Evolutionary conservation across 202 grass and related monocot genomes (phyloP), one percentile per base, ranked within the genome.

Genomic region (Hordeum pubiflorum): DNA sequence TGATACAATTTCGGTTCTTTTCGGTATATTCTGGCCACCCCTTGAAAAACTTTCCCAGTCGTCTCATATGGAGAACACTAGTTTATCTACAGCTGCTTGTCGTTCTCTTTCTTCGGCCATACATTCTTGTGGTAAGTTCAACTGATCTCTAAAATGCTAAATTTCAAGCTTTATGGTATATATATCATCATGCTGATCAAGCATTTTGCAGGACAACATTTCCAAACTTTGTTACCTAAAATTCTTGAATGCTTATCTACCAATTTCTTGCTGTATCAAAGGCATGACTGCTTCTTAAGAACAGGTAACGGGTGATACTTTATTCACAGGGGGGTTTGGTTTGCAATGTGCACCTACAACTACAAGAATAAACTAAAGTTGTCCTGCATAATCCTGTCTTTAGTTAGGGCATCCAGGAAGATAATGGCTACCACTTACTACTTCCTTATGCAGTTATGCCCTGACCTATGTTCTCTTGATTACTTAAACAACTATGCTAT

Each of bases 211-310:
- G 94, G 91, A n/a, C 71, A 90, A 18, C 88, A 97, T 72, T 92
- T 97, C 48, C 72, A 92, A 73, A 63, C 83, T 69, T 86, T 98
- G 18, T 81, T 98, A 68, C 90, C 92, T 54, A 92, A 93, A 67
- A 81, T 98, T 86, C 75, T 98, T 58, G 90, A 98, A 74, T 88
- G 82, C 79, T 88, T 98, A 81, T 94, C 95, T 27, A 86, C 84
- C 58, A 94, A 98, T 58, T 98, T 98, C 74, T 85, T 94, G 59
- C 84, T 83, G 31, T 98, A 84, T 86, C 95, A 94, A 85, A 94
- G 88, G 58, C 92, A 91, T 84, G 95, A 98, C 24, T 98, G 95
- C 88, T 98, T 91, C 84, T 72, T 98, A 87, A 90, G 88, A 89
- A 92, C 95, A 91, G 92, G 92, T 82, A 88, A 87, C 33, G 18